Base-by-base conservation (phyloP, 345 rosid genomes). In the Syzygium oleosum region DNA sequence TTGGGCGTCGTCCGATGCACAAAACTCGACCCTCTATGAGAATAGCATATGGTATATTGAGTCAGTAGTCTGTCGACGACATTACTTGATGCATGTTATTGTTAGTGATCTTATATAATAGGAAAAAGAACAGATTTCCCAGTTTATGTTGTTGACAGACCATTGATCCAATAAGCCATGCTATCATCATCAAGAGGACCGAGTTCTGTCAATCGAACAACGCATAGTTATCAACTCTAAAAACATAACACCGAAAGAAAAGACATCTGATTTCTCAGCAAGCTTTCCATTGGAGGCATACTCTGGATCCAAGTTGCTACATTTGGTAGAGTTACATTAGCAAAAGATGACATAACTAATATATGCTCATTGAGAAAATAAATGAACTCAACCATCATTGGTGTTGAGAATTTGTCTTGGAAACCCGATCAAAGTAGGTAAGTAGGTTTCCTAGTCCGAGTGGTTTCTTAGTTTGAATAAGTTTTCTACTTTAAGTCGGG, bases 161-260 rank as follows among this genome's bases (percentile, higher is more conserved):
- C 51, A 89, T 94, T 34, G 46, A 31, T 98, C 99, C 98, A 97
- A 87, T 96, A 98, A 88, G 94, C 96, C 25, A 96, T 90, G 91
- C 96, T 93, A 43, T 43, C 46, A 43, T 43, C 46, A 43, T 43
- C 46, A 43, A 41, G 46, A 43, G 46, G 46, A 7, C 7, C 90
- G 91, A 54, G 89, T 84, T 78, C 88, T 87, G 86, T 94, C 95
- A 84, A 93, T 92, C 29, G 99, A 96, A 21, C 98, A 92, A 2
- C 91, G 93, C n/a, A 98, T 96, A 3, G 96, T 93, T 84, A 95
- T 93, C 90, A 97, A 86, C 92, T 97, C 98, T 27, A 96, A 92
- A 88, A 97, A 96, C 93, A 96, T 95, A 27, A 94, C 95, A 79
- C 98, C 98, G 41, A 93, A 95, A 16, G 99, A 97, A 90, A 94